phyloP scores from a whole-genome alignment of 139 green algal species.

The Chlorella sp. region DNA sequence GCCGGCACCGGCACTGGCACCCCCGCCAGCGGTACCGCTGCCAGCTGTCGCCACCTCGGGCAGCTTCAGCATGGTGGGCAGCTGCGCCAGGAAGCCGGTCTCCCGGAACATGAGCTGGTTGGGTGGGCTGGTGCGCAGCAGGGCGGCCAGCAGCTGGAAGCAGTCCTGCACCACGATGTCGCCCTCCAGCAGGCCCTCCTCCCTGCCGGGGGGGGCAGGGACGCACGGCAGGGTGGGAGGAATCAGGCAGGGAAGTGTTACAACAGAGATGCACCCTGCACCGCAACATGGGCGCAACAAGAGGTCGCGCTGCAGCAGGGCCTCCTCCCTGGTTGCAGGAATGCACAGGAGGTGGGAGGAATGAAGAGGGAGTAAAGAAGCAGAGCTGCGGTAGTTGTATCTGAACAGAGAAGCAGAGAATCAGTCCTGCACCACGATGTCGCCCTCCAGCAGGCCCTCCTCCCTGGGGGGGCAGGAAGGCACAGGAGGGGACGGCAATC shows the following conservation, averaged over 20 bases:
- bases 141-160: constrained; percentile 87
- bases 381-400: too few relatives aligned
- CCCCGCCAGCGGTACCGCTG: neutral
- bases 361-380: too few relatives aligned
- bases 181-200: constrained; percentile 82
- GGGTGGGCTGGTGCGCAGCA: constrained; percentile 78
- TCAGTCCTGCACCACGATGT: constrained; percentile 88
- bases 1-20: neutral
- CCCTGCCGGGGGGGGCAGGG: constrained; percentile 22
- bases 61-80: constrained; percentile 12
- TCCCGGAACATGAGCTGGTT: constrained; percentile 88
- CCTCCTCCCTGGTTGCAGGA: constrained; percentile 78
- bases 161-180: constrained; percentile 89
- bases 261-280: neutral
- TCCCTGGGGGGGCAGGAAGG: constrained; percentile 56
- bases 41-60: neutral
- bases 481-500: too few relatives aligned
- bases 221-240: neutral
- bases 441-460: constrained; percentile 81
- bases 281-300: constrained; percentile 68
- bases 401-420: too few relatives aligned
- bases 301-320: constrained; percentile 75
- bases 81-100: neutral
- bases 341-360: too few relatives aligned
- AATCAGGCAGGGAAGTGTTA: neutral